Conservation (phyloP, 306 rosid genomes). For the Phaseolus lunatus region DNA sequence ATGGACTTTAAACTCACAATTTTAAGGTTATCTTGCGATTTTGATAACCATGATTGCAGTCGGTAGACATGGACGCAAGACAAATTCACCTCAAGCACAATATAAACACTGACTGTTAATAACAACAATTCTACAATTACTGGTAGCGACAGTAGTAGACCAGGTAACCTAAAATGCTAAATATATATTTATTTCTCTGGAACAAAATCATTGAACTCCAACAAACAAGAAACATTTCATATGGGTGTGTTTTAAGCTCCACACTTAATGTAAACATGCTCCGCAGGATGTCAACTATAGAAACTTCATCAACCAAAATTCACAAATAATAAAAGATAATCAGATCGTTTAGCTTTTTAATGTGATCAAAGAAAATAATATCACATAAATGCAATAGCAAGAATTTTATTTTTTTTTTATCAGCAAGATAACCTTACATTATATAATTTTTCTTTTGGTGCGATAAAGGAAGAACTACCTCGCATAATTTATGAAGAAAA, state of each 20-base stretch:
- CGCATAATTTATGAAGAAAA: not conserved
- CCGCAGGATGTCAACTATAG: not conserved
- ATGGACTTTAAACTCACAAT: no score
- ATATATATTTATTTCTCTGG: not conserved
- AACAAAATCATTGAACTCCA: constrained; percentile 19
- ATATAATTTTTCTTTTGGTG: no score
- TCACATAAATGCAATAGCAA: not conserved
- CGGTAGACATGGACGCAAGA: constrained; percentile 18
- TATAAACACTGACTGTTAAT: not conserved
- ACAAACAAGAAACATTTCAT: constrained; percentile 4
- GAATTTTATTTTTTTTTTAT: no score
- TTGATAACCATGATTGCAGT: not conserved
- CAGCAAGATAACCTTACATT: not conserved
- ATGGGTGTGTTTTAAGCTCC: constrained; percentile 5
- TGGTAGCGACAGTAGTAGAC: not conserved
- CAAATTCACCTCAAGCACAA: constrained; percentile 19
- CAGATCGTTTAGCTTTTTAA: not conserved
- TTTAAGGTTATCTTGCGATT: no score
- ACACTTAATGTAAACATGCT: not conserved
- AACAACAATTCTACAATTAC: not conserved
- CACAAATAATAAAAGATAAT: not conserved
- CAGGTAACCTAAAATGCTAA: constrained; percentile 7
- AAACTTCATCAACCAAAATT: constrained; percentile 12
- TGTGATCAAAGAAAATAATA: not conserved
- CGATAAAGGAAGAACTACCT: not conserved